These are phyloP conservation scores for Dovyalis caffra DNA, from an alignment of 345 rosid species.

Conservation along the genomic window DNA sequence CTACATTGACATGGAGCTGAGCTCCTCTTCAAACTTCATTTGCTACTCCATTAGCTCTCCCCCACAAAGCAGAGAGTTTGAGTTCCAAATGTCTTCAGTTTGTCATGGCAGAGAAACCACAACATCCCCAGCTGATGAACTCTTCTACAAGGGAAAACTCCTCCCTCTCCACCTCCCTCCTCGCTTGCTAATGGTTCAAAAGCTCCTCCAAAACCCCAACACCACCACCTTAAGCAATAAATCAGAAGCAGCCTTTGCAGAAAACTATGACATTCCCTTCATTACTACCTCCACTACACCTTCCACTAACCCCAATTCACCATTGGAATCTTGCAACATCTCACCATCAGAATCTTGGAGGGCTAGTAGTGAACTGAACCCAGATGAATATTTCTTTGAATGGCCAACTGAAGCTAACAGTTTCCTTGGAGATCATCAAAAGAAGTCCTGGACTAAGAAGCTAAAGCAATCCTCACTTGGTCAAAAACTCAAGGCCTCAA, in stretches of 20 bases:
- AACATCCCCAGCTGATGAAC: conserved; percentile 83
- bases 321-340: conserved; percentile 38
- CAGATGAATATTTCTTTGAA: conserved; percentile 58
- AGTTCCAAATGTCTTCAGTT: conserved; percentile 72
- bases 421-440: conserved; percentile 35
- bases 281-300: conserved; percentile 11
- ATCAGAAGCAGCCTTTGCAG: conserved; percentile 29
- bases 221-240: conserved; percentile 10
- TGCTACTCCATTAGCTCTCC: conserved; percentile 53
- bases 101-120: conserved; percentile 36
- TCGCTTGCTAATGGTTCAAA: conserved; percentile 71
- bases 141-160: conserved; percentile 89
- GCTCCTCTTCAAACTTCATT: conserved; percentile 43
- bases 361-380: conserved; percentile 50
- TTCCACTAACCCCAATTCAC: conserved; percentile 19
- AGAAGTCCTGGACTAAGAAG: conserved; percentile 47
- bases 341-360: conserved; percentile 61
- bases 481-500: conserved; percentile 71
- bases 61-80: conserved; percentile 70
- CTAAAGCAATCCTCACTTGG: conserved; percentile 53
- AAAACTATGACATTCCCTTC: conserved; percentile 25
- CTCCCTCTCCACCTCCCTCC: conserved; percentile 95
- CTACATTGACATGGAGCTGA: conserved; percentile 75
- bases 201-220: conserved; percentile 47
- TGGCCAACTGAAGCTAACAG: conserved; percentile 52